Conservation (phyloP, 2,329 filamentous ascomycete genomes). For the Pseudogymnoascus sp. region DNA sequence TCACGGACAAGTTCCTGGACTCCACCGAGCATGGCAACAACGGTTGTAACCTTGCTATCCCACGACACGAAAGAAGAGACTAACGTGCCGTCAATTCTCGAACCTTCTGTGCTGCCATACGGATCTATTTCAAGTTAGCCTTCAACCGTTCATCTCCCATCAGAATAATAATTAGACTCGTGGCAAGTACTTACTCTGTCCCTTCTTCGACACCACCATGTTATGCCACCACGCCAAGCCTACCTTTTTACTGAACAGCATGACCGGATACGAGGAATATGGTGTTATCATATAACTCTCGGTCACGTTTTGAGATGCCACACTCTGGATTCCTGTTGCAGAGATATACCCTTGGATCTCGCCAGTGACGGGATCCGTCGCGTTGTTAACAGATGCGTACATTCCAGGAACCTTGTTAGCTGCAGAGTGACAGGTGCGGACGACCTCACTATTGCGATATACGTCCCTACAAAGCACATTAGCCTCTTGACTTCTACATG, state of each 20-base stretch:
- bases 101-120: conserved; percentile 36
- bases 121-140: conserved; percentile 23
- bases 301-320: conserved; percentile 33
- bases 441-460: conserved; percentile 34
- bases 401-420: conserved; percentile 32
- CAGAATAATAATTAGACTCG: neutral
- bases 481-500: neutral
- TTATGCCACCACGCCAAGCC: conserved; percentile 37
- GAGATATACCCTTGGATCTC: conserved; percentile 35
- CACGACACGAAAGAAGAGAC: conserved; percentile 35
- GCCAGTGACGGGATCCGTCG: conserved; percentile 30
- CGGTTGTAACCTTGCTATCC: conserved; percentile 37
- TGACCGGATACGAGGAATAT: conserved; percentile 20
- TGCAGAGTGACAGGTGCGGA: conserved; percentile 35
- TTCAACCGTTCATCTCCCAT: neutral
- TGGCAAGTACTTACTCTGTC: conserved; percentile 31
- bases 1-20: conserved; percentile 32
- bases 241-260: conserved; percentile 31
- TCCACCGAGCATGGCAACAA: conserved; percentile 33
- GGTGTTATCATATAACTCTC: conserved; percentile 36
- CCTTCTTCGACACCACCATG: conserved; percentile 35
- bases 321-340: conserved; percentile 33
- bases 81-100: conserved; percentile 31
- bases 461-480: conserved; percentile 25
- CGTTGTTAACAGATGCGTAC: conserved; percentile 37